Percentiles rank a stretch among this genome's conserved stretches.
phyloP scores from a whole-genome alignment of 192 early-diverging fungal species.

The Coemansia sp. region DNA sequence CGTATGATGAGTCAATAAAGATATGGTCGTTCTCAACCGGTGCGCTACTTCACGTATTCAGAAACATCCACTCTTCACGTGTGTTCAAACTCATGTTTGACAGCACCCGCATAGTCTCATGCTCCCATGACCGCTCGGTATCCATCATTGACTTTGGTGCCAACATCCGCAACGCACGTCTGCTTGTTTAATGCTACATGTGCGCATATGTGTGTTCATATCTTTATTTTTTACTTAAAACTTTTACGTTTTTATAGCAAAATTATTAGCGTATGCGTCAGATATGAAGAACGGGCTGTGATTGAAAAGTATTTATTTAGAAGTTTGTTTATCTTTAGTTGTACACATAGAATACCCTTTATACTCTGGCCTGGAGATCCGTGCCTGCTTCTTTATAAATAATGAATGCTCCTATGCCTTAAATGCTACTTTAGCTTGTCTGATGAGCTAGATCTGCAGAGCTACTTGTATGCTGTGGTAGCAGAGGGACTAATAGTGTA shows the following conservation, averaged over 20 bases:
- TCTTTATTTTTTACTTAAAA: not conserved
- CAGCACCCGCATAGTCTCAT: conserved; percentile 77
- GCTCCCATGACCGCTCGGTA: conserved; percentile 65
- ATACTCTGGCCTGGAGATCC: not conserved
- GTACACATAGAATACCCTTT: no score
- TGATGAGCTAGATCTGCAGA: not conserved
- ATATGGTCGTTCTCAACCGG: conserved; percentile 82
- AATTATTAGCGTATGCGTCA: not conserved
- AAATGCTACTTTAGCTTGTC: not conserved
- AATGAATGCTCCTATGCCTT: not conserved
- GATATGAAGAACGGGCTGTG: not conserved
- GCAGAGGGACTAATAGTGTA: not conserved
- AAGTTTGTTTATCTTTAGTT: no score
- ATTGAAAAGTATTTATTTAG: not conserved
- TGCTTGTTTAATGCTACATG: conserved; percentile 13
- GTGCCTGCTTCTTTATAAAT: not conserved
- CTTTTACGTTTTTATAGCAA: not conserved
- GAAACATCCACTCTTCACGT: conserved; percentile 60
- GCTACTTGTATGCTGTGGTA: not conserved
- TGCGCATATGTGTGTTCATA: not conserved
- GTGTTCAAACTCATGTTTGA: conserved; percentile 85
- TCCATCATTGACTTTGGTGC: conserved; percentile 46
- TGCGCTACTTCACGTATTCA: conserved; percentile 56
- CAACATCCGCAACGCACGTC: conserved; percentile 27
- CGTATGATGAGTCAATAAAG: conserved; percentile 85